Evolutionary conservation across 2,329 filamentous ascomycete genomes (phyloP).

Genomic region (Fusarium concolor): DNA sequence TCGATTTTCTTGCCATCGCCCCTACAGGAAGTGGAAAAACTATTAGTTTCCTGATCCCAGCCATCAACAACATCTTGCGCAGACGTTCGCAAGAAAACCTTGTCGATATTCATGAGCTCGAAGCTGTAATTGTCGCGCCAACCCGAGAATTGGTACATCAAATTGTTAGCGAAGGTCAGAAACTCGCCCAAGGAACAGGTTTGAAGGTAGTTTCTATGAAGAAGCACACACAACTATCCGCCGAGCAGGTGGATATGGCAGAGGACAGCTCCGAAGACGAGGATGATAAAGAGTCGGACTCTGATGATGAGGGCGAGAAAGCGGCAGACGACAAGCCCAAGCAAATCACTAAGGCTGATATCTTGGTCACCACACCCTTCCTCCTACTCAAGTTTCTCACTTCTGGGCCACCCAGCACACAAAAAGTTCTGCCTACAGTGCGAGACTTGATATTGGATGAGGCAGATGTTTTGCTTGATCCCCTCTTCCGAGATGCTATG

Average conservation of each 20-base stretch:
- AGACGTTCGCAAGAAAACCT: conserved; percentile 61
- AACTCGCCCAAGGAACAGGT: conserved; percentile 79
- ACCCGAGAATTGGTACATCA: conserved; percentile 83
- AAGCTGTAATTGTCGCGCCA: conserved; percentile 79
- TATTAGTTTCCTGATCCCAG: conserved; percentile 88
- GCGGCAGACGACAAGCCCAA: conserved; percentile 44
- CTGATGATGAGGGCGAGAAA: conserved; percentile 49
- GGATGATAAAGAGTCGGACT: conserved; percentile 53
- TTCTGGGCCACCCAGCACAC: conserved; percentile 56
- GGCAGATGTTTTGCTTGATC: conserved; percentile 92
- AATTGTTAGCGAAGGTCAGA: conserved; percentile 87
- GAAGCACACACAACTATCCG: conserved; percentile 81
- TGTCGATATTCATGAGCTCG: conserved; percentile 60
- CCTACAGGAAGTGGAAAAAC: conserved; percentile 98
- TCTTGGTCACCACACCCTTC: conserved; percentile 60
- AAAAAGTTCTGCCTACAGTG: conserved; percentile 72
- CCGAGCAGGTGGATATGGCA: conserved; percentile 55
- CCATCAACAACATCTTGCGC: conserved; percentile 79
- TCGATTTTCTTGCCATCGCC: conserved; percentile 88
- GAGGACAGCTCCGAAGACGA: conserved; percentile 57
- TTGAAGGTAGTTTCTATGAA: conserved; percentile 84
- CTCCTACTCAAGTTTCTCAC: conserved; percentile 79
- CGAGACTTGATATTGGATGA: conserved; percentile 87
- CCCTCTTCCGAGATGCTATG: conserved; percentile 90
- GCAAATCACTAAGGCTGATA: conserved; percentile 51